phyloP scores from a whole-genome alignment of 768 basidiomycete genomes.

The Royoungia palumana region DNA sequence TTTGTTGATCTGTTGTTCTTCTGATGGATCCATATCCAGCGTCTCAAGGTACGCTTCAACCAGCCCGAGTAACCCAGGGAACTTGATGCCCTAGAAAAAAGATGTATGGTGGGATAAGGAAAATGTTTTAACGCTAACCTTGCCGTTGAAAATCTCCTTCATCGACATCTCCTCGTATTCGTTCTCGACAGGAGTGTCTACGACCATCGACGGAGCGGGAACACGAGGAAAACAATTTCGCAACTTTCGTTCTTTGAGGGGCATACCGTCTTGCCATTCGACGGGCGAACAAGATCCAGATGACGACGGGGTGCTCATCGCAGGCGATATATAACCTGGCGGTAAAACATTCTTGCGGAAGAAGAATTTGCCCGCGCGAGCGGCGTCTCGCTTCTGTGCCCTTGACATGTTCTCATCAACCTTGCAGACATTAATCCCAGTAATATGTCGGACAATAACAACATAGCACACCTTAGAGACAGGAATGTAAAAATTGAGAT shows the following conservation, averaged over 20 bases:
- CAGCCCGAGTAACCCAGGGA: conserved; percentile 79
- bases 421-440: conserved; percentile 38
- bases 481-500: conserved; percentile 93
- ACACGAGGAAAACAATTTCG: conserved; percentile 68
- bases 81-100: conserved; percentile 49
- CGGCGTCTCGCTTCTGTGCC: conserved; percentile 83
- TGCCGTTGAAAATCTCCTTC: conserved; percentile 93
- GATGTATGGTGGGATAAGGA: background rate
- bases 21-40: conserved; percentile 66
- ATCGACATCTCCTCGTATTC: conserved; percentile 94
- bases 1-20: conserved; percentile 58
- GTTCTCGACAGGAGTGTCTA: conserved; percentile 59
- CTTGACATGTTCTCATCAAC: conserved; percentile 96
- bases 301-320: conserved; percentile 44
- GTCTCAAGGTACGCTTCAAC: conserved; percentile 84
- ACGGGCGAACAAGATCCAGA: conserved; percentile 39
- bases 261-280: conserved; percentile 31
- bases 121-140: conserved; percentile 42
- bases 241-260: conserved; percentile 60
- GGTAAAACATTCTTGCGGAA: conserved; percentile 88
- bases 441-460: background rate
- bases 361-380: conserved; percentile 70
- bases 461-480: conserved; percentile 75
- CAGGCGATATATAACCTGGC: conserved; percentile 36
- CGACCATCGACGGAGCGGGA: conserved; percentile 44